Evolutionary conservation across 1,284 basidiomycete species (phyloP).

Genomic region (Neonothopanus nambi): DNA sequence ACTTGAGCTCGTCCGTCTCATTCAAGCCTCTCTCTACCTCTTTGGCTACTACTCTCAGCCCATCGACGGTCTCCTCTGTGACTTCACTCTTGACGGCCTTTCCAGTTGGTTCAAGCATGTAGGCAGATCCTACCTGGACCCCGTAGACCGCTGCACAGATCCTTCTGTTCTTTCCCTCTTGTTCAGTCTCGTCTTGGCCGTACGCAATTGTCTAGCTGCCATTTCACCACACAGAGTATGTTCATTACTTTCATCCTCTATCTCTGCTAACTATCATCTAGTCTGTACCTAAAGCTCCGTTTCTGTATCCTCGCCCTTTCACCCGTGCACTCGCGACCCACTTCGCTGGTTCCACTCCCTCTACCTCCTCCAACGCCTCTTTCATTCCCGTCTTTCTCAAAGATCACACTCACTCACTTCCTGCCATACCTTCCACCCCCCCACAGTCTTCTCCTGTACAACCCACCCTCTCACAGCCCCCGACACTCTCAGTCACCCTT

Average conservation of each 20-base stretch:
- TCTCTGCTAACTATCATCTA: conserved; percentile 23
- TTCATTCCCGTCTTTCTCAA: conserved; percentile 10
- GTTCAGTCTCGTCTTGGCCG: conserved; percentile 63
- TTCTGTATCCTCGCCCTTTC: conserved; percentile 64
- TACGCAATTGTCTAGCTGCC: conserved; percentile 68
- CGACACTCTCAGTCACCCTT: conserved; percentile 6
- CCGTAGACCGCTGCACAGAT: conserved; percentile 70
- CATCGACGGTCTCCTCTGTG: conserved; percentile 71
- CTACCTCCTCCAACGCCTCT: background rate
- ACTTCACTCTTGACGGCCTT: conserved; percentile 69
- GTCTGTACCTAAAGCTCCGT: conserved; percentile 72
- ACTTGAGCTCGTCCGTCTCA: conserved; percentile 71
- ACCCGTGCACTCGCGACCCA: conserved; percentile 38
- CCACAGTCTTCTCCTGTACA: background rate
- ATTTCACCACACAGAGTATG: conserved; percentile 6
- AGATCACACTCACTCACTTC: conserved; percentile 12
- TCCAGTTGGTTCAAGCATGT: conserved; percentile 64
- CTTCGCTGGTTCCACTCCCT: conserved; percentile 19
- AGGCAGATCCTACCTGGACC: conserved; percentile 65
- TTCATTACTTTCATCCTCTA: background rate
- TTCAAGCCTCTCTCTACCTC: conserved; percentile 67
- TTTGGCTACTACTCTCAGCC: conserved; percentile 54
- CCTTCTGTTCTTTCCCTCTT: conserved; percentile 68
- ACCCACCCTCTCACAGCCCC: background rate
- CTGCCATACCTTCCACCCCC: conserved; percentile 7